phyloP scores from a whole-genome alignment of 352 stramenopile genomes.

The Globisporangium cystogenes region DNA sequence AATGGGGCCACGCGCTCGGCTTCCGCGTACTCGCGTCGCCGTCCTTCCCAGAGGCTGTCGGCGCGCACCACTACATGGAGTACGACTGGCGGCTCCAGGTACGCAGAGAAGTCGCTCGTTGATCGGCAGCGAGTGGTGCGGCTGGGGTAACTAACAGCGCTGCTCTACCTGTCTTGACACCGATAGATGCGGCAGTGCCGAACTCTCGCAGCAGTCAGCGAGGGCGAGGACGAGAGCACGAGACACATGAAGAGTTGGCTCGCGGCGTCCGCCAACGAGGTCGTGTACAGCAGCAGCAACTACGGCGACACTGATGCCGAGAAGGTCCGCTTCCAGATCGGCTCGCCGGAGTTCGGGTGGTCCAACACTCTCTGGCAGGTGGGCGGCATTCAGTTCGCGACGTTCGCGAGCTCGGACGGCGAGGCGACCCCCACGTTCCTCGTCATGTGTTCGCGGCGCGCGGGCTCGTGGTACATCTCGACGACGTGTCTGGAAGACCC shows the following conservation, averaged over 20 bases:
- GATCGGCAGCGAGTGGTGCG: background rate
- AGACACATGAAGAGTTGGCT: conserved; percentile 31
- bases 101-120: background rate
- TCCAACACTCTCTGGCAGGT: conserved; percentile 80
- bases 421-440: conserved; percentile 41
- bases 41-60: conserved; percentile 48
- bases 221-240: background rate
- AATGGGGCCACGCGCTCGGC: conserved; percentile 43
- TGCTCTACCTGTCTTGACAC: background rate
- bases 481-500: conserved; percentile 64
- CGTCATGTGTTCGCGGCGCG: conserved; percentile 58
- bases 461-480: conserved; percentile 64
- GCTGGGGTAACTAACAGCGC: background rate
- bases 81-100: conserved; percentile 69
- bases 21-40: conserved; percentile 39
- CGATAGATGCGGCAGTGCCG: conserved; percentile 2
- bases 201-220: background rate
- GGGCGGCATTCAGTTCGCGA: conserved; percentile 78
- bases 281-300: conserved; percentile 1
- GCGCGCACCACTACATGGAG: conserved; percentile 50
- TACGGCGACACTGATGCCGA: conserved; percentile 9
- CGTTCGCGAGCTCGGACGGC: conserved; percentile 25
- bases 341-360: conserved; percentile 53
- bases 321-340: conserved; percentile 61
- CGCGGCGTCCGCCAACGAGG: conserved; percentile 15